Base-by-base conservation (phyloP, 371 early-diverging fungal species). In the Lichtheimia ornata region DNA sequence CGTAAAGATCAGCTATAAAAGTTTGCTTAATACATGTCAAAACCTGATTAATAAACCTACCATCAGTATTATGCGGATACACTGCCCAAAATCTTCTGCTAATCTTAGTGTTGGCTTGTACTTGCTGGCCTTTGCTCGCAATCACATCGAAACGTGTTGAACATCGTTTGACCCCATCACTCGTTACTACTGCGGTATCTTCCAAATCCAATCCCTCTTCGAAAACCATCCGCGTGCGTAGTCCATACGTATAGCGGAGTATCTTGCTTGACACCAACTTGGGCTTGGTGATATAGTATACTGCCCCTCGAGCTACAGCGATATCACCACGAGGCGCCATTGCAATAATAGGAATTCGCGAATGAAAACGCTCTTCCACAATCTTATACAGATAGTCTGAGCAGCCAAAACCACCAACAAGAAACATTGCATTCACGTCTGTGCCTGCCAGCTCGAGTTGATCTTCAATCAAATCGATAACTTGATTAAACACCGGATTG, bases 391-490 rank as follows among this genome's bases (percentile, higher is more conserved):
- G 62, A 54, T 79, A 81, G 35, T 70, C 66, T 9, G 81, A 81
- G 27, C 80, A 70, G n/a, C 84, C 81, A 64, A 84, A 81, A 13
- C 82, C 84, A 17, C 84, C 84, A 7, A 81, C 79, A 60, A 83
- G 62, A 56, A 79, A 83, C 18, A 79, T 72, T 18, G 76, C 70
- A 5, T 77, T 61, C 40, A 65, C 63, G 24, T 63, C 30, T 17
- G 74, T 59, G 9, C 63, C 40, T 25, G 63, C 71, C 11, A 62
- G 62, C 2, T 64, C 51, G 18, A 83, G 28, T 53, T 83, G 84
- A 18, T 67, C 65, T 44, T 74, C 64, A 15, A 84, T 78, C 25
- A 35, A 63, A 3, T 66, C 57, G 14, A 73, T 53, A n/a, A 84
- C 76, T 45, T 68, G 61, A 14, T 70, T 59, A 14, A 79, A 69